Percentiles rank a stretch among this genome's conserved stretches.
Evolutionary conservation across 164 flowering plant genomes (phyloP).

Genomic region (Malania oleifera): DNA sequence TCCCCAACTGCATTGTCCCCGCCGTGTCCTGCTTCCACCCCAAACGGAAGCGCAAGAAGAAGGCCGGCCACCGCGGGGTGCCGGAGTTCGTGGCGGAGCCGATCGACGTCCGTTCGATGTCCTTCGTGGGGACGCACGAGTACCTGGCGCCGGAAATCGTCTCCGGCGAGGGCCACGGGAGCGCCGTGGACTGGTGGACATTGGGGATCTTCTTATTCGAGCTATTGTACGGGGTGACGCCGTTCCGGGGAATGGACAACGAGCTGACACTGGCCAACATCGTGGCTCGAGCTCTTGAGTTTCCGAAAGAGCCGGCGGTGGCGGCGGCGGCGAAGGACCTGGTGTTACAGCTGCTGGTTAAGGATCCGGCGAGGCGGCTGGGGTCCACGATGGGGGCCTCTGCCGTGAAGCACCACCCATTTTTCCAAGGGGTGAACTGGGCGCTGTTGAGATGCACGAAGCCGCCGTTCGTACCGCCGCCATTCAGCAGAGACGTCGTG

Average conservation of each 20-base stretch:
- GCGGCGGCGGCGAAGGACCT: constrained; percentile 48
- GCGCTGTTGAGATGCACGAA: constrained; percentile 68
- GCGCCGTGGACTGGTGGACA: constrained; percentile 96
- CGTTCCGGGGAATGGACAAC: constrained; percentile 66
- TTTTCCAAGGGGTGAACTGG: constrained; percentile 87
- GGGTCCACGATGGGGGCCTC: constrained; percentile 83
- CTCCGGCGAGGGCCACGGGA: constrained; percentile 87
- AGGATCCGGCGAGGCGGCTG: constrained; percentile 62
- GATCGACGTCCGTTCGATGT: constrained; percentile 71
- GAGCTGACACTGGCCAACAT: constrained; percentile 78
- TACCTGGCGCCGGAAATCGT: constrained; percentile 88
- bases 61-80: constrained; percentile 21
- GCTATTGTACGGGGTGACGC: constrained; percentile 69
- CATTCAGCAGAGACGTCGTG: constrained; percentile 24
- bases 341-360: constrained; percentile 47
- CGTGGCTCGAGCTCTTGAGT: constrained; percentile 78
- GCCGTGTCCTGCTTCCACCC: constrained; percentile 76
- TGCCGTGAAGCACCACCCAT: constrained; percentile 65
- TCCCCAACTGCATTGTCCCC: constrained; percentile 75
- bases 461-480: constrained; percentile 66
- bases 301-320: constrained; percentile 61
- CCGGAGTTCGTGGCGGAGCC: constrained; percentile 75
- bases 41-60: constrained; percentile 51
- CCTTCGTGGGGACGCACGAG: constrained; percentile 91
- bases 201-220: constrained; percentile 75